Conservation (phyloP, 257 asterid species). For the Oldenlandia corymbosa region DNA sequence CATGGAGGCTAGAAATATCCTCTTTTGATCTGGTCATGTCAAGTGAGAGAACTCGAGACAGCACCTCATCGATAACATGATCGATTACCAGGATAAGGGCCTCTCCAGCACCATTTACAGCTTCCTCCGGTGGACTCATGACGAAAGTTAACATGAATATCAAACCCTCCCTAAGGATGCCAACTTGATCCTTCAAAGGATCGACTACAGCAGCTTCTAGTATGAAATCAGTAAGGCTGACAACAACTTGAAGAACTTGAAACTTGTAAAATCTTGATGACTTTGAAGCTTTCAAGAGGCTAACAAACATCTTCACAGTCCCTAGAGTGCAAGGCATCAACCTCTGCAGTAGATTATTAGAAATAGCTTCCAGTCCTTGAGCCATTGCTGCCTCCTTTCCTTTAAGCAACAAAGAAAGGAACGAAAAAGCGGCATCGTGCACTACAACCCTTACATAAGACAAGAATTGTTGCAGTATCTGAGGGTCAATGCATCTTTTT, state of each 20-base stretch:
- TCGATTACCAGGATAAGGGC: no score
- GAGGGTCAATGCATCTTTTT: not conserved
- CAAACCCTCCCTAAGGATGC: constrained; percentile 5
- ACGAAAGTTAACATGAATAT: constrained; percentile 3
- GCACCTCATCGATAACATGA: no score
- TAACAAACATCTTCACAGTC: not conserved
- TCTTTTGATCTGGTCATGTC: no score
- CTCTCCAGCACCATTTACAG: not conserved
- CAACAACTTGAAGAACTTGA: not conserved
- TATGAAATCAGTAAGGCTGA: not conserved
- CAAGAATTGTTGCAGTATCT: no score
- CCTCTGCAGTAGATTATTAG: not conserved
- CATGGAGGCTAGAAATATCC: no score
- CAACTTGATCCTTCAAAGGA: not conserved
- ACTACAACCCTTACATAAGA: not conserved
- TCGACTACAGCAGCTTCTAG: not conserved
- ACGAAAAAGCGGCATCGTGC: not conserved
- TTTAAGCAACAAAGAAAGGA: not conserved
- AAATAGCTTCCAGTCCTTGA: not conserved
- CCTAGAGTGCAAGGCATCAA: not conserved
- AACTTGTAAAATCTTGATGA: not conserved
- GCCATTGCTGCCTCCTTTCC: not conserved
- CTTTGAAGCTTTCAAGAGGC: constrained; percentile 2
- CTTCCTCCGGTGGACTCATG: constrained; percentile 5
- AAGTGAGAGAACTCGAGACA: no score